Conservation (phyloP, 768 basidiomycete genomes). For the Collybia mongolica region DNA sequence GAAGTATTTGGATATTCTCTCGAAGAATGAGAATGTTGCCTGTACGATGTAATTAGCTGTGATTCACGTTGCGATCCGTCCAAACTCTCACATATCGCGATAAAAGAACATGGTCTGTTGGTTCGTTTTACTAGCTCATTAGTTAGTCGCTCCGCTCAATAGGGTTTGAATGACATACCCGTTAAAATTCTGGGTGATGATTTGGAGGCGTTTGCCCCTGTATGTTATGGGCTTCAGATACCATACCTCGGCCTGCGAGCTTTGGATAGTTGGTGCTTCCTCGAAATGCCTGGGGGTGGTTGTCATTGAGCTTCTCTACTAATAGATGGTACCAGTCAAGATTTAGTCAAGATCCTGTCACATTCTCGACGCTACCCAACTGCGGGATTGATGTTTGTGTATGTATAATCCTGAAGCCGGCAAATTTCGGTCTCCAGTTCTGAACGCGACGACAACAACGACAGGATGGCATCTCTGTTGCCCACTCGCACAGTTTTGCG, state of each 20-base stretch:
- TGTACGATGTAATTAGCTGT: conserved; percentile 23
- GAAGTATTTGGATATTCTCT: conserved; percentile 74
- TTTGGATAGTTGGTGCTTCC: conserved; percentile 31
- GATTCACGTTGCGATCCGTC: conserved; percentile 1
- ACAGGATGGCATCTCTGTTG: neutral
- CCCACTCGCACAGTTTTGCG: neutral
- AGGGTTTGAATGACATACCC: conserved; percentile 48
- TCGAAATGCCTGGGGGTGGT: neutral
- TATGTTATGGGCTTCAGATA: conserved; percentile 70
- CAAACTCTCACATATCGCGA: conserved; percentile 73
- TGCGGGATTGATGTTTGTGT: neutral
- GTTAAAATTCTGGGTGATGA: conserved; percentile 83
- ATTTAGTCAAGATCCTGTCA: neutral
- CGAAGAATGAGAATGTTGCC: conserved; percentile 89
- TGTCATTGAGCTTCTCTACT: neutral
- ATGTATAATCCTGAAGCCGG: neutral
- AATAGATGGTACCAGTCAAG: too few relatives aligned
- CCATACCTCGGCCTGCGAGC: conserved; percentile 66
- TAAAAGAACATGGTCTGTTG: conserved; percentile 85
- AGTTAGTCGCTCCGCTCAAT: neutral
- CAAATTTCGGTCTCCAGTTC: neutral
- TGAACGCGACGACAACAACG: too few relatives aligned
- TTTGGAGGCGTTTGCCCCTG: conserved; percentile 43
- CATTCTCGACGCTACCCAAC: neutral
- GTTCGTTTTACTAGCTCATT: conserved; percentile 3